These are phyloP conservation scores for Dioszegia hungarica DNA, from an alignment of 768 basidiomycete genomes.

Conservation along the genomic window DNA sequence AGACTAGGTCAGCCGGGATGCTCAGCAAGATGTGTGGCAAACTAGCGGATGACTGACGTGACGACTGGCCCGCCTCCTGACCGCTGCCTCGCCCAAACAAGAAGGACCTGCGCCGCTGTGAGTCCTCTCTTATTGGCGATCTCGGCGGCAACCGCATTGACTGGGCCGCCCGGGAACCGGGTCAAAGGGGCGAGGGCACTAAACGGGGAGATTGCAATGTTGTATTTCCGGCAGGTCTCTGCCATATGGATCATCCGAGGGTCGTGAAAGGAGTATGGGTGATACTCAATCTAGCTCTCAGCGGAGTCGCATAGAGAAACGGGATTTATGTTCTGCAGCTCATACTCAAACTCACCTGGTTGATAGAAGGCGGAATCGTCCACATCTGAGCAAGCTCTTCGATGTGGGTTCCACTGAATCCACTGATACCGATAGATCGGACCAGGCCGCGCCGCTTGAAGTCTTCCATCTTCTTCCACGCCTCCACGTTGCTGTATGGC, in stretches of 20 bases:
- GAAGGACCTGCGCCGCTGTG: conserved; percentile 32
- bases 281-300: conserved; percentile 50
- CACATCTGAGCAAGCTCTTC: conserved; percentile 41
- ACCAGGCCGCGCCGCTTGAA: conserved; percentile 54
- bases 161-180: conserved; percentile 12
- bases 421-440: conserved; percentile 51
- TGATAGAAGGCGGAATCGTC: conserved; percentile 45
- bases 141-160: conserved; percentile 19
- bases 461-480: conserved; percentile 63
- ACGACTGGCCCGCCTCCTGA: neutral
- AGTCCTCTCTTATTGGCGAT: conserved; percentile 17
- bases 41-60: too few species aligned
- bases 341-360: conserved; percentile 49
- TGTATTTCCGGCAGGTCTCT: conserved; percentile 34
- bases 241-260: conserved; percentile 30
- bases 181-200: conserved; percentile 34
- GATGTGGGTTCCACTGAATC: conserved; percentile 49
- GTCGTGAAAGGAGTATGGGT: conserved; percentile 46
- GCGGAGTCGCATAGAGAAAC: too few species aligned
- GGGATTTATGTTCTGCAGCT: too few species aligned
- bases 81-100: conserved; percentile 25
- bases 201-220: conserved; percentile 40
- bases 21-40: too few species aligned
- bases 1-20: neutral
- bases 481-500: conserved; percentile 48